These are phyloP conservation scores for Schoenoplectus tabernaemontani DNA, from an alignment of 202 grass and related monocot species.

Conservation along the genomic window DNA sequence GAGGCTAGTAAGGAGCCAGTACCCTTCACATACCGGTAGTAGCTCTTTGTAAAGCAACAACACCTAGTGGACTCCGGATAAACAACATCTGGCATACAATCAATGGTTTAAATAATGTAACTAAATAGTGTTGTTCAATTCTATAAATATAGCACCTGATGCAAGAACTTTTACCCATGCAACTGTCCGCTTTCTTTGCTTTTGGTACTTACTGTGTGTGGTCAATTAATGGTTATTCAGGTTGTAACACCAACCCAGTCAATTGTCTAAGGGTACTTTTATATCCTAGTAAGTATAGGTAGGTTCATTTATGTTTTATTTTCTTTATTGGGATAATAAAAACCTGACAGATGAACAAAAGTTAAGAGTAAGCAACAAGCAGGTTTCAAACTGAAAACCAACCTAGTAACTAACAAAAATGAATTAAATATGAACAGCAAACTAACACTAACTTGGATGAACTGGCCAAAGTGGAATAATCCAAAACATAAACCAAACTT, in stretches of 20 bases:
- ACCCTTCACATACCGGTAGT: constrained; percentile 90
- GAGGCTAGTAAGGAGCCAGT: constrained; percentile 75
- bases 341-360: neutral
- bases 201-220: neutral
- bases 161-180: neutral
- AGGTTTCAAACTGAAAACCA: neutral
- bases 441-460: neutral
- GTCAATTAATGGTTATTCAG: neutral
- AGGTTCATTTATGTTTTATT: neutral
- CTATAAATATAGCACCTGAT: neutral
- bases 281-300: neutral
- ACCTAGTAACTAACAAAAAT: neutral
- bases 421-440: neutral
- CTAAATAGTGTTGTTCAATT: neutral
- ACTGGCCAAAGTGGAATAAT: neutral
- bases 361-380: neutral
- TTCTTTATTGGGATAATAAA: neutral
- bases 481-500: neutral
- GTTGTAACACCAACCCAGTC: neutral
- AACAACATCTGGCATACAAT: constrained; percentile 69
- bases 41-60: constrained; percentile 96
- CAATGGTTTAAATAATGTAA: constrained; percentile 24
- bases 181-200: neutral
- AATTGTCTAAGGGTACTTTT: neutral
- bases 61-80: constrained; percentile 70